Evolutionary conservation across 108 stramenopile genomes (phyloP), one percentile per base, ranked within the genome.

Genomic region (Schizochytrium sp.): DNA sequence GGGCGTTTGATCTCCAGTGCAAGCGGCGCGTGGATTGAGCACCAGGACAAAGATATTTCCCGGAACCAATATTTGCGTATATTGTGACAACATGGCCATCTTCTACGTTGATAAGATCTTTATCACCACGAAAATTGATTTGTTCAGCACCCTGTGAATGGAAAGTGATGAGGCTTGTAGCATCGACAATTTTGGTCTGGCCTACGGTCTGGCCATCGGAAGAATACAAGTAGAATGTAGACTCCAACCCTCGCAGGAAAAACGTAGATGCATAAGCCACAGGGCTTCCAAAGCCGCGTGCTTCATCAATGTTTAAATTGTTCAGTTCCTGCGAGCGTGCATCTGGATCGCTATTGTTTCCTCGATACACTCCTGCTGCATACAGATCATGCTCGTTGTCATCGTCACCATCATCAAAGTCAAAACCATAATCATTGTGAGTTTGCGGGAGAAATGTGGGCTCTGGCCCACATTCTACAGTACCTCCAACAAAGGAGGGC

Each of bases 111-210:
- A 83, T 3, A 53, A 83, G 76, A 10, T 83, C 28, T 10, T 10
- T 55, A 53, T 83, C 76, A 19, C 76, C 76, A 83, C 76, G 76
- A 38, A 83, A 55, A 53, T 83, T 83, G 47, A 83, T 83, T 53
- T 83, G 76, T 53, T 83, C 53, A n/a, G 50, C 76, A 53, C 76
- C 76, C 3, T 83, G 76, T 40, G 76, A 49, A 53, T 83, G 76
- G 28, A 83, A 83, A 47, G 76, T 83, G 50, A 83, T 83, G 76
- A 83, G 76, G 50, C 50, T 55, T 2, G 28, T 83, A 0, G 76
- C 76, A n/a, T 83, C 50, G n/a, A 83, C 53, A 2, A 53, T 83
- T 53, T 47, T n/a, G 76, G 10, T 55, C 53, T 55, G 50, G 0
- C 47, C 76, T 8, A 38, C 47, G 13, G 8, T 8, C 17, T 55